Conservation (phyloP, 495 filamentous ascomycete species). For the Penicillium egyptiacum region DNA sequence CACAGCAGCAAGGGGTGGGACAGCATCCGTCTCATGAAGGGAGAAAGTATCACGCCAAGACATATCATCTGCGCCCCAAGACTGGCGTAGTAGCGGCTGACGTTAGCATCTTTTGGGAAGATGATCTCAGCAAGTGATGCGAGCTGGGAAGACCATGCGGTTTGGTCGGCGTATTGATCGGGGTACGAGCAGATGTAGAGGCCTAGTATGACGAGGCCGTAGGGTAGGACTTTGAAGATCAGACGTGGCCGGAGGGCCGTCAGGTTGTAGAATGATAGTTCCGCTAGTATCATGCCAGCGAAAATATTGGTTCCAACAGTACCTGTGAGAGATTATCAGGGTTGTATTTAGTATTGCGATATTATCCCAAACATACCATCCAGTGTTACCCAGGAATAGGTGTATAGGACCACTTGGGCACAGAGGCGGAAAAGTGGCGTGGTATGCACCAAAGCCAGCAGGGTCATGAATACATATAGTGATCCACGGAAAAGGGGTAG, state of each 20-base stretch:
- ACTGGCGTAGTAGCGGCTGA: conserved; percentile 13
- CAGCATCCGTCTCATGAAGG: conserved; percentile 14
- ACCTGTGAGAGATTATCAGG: neutral
- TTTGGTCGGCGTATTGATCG: conserved; percentile 13
- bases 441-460: conserved; percentile 15
- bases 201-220: conserved; percentile 11
- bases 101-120: conserved; percentile 8
- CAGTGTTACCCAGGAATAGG: conserved; percentile 10
- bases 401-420: conserved; percentile 11
- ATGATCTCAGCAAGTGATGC: conserved; percentile 7
- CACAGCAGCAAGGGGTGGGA: conserved; percentile 17
- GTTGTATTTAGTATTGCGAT: neutral
- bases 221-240: conserved; percentile 5
- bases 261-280: conserved; percentile 13
- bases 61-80: conserved; percentile 18
- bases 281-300: conserved; percentile 18
- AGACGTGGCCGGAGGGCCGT: neutral
- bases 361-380: conserved; percentile 6
- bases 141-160: conserved; percentile 15
- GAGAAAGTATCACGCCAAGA: conserved; percentile 16
- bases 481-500: conserved; percentile 16
- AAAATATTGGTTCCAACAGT: conserved; percentile 15
- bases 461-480: conserved; percentile 15
- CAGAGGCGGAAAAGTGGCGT: conserved; percentile 15
- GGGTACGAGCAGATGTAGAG: conserved; percentile 17